Base-by-base conservation (phyloP, 31 red algal genomes). In the Odonthalia washingtoniensis region DNA sequence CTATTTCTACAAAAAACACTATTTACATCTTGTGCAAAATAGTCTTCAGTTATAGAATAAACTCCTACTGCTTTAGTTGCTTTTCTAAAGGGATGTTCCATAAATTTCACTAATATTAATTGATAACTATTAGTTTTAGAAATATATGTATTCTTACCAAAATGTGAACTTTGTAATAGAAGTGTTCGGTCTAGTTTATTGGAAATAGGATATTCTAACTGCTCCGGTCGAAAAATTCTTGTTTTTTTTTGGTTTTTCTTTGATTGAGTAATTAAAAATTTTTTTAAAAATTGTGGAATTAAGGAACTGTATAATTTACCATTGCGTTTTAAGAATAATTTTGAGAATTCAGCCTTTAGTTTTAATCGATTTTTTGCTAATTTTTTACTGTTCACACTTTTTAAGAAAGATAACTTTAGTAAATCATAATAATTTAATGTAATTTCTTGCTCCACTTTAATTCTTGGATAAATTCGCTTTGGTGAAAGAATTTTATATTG, bases 361-460 rank as follows among this genome's bases (percentile, higher is more conserved):
- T 14, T 61, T 24, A 61, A 14, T 17, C 52, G 24, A 61, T 14
- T 14, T 61, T 61, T 61, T 61, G 24, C 14, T 17, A 61, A 61
- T 14, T 61, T 61, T 61, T 61, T 61, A 24, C 52, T 14, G 24
- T 61, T 61, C 24, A 61, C 24, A 17, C 24, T 61, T 61, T 61
- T 61, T 61, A 17, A 24, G 24, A 61, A 17, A 17, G 52, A 61
- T 17, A 61, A 61, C 24, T 61, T 61, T 17, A 61, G 52, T 61
- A 61, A 61, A 61, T 61, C 52, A 61, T 17, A 61, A 61, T 61
- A 61, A 61, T 61, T 61, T 61, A 61, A 61, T 61, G 52, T 17
- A 24, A 61, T 61, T 61, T 17, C 14, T 61, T 61, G 52, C 14
- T 14, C 14, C 24, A 61, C 52, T 14, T 61, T 61, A 14, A 24